Evolutionary conservation across 768 basidiomycete genomes (phyloP), one percentile per base, ranked within the genome.

Genomic region (Rhizopogon rudus): DNA sequence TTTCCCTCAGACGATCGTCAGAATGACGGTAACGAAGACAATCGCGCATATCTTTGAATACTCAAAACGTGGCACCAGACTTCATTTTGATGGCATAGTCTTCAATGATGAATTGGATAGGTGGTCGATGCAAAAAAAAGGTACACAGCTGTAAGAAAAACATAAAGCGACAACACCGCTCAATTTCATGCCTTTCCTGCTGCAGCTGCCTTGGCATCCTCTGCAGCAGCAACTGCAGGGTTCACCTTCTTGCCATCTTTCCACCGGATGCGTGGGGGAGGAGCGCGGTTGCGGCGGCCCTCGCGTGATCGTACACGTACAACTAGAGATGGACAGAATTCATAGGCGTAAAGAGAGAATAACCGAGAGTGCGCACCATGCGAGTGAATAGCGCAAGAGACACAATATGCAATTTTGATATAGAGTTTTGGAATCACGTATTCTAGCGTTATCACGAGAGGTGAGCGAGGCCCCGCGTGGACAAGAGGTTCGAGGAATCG

Each of bases 371-470:
- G 72, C 90, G 59, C 61, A 93, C 94, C 91, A 75, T 99, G 97
- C 64, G 94, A 93, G 81, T 99, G 97, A 73, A 99, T 98, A 40
- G 97, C 97, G 71, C 97, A 99, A 48, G 95, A 97, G 55, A 99
- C 91, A 74, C 97, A 99, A 82, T 99, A 98, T 43, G 85, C 88
- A 66, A 97, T 92, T 86, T 98, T 96, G 82, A 95, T 88, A 83
- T 98, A 98, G 61, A 98, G 77, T 75, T 98, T 98, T 40, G 96
- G 96, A 67, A 98, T 87, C 57, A 83, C 84, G 75, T 98, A 98
- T 76, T 98, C 96, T 93, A 33, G 71, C 37, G 59, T 20, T 43
- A 46, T 33, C 9, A 55, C 4, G 40, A 17, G 3, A 17, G 1
- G 25, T 8, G 43, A 5, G n/a, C 25, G 8, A 44, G 29, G 16